Conservation (phyloP, 1,139 yeast genomes). For the Yamadazyma conglobata region DNA sequence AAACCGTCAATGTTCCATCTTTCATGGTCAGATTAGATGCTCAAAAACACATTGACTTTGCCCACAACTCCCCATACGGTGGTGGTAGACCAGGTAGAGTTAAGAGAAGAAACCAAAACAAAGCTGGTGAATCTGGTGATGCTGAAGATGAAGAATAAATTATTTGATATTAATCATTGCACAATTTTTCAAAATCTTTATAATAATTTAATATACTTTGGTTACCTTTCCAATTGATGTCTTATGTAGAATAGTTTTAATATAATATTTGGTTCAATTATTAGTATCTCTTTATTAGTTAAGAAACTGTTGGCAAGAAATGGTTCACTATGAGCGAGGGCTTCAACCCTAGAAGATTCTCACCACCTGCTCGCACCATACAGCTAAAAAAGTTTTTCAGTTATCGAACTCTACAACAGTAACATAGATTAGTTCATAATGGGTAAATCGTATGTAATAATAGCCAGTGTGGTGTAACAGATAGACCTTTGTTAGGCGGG, state of each 20-base stretch:
- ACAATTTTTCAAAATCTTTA: constrained; percentile 11
- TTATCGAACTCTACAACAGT: no score
- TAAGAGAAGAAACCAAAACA: constrained; percentile 92
- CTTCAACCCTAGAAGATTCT: constrained; percentile 12
- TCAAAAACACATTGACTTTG: constrained; percentile 99
- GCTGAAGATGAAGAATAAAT: constrained; percentile 64
- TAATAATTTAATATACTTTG: constrained; percentile 16
- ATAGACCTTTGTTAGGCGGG: no score
- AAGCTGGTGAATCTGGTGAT: constrained; percentile 55
- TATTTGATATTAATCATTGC: constrained; percentile 15
- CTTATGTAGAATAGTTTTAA: constrained; percentile 8
- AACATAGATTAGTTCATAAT: constrained; percentile 31
- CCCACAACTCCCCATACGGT: constrained; percentile 99
- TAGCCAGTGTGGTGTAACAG: background rate
- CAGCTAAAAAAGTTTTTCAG: constrained; percentile 16
- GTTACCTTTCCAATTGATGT: constrained; percentile 16
- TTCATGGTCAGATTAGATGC: constrained; percentile 99
- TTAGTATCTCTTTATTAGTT: background rate
- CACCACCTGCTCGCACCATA: constrained; percentile 1
- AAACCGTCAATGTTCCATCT: constrained; percentile 97
- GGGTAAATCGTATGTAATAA: constrained; percentile 72
- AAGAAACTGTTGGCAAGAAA: no score
- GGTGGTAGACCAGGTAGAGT: constrained; percentile 99
- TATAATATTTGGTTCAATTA: no score
- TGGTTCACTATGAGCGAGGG: constrained; percentile 17